These are phyloP conservation scores for Zygnema circumcarinatum DNA, from an alignment of 139 green algal species.

Conservation along the genomic window DNA sequence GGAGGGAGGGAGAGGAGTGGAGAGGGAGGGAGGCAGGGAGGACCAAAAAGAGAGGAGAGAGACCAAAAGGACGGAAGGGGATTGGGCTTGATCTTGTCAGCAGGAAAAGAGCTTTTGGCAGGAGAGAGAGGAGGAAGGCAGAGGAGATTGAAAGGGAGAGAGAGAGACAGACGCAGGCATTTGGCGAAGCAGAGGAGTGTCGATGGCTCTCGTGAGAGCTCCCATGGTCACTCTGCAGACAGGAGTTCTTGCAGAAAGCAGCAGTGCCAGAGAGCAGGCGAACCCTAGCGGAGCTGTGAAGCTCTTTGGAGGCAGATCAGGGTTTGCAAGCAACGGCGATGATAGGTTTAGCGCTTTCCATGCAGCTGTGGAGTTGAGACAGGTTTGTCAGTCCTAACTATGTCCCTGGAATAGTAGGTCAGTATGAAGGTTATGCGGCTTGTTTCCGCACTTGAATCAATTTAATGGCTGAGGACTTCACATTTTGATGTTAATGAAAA, in stretches of 20 bases:
- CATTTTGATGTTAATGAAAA: neutral
- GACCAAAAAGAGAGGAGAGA: too few relatives aligned
- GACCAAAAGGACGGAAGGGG: neutral
- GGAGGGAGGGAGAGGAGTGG: neutral
- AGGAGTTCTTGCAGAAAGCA: neutral
- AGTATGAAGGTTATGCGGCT: neutral
- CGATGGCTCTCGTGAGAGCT: neutral
- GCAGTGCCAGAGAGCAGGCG: neutral
- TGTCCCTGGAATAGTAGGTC: neutral
- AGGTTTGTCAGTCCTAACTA: neutral
- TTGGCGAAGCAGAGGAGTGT: neutral
- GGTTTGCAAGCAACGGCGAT: neutral
- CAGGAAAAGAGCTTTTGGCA: neutral
- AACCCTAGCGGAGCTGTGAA: too few relatives aligned
- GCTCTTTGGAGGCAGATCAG: neutral
- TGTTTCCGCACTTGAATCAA: neutral
- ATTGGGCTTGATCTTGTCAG: neutral
- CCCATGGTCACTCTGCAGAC: neutral
- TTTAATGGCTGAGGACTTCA: neutral
- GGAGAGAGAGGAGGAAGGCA: too few relatives aligned
- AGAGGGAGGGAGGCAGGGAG: neutral
- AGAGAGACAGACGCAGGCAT: neutral
- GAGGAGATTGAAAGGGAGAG: conserved; percentile 5
- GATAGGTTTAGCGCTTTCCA: neutral
- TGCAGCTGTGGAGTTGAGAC: neutral